Evolutionary conservation across 1,284 basidiomycete species (phyloP), one percentile per base, ranked within the genome.

Genomic region (Trichosporon asahii): DNA sequence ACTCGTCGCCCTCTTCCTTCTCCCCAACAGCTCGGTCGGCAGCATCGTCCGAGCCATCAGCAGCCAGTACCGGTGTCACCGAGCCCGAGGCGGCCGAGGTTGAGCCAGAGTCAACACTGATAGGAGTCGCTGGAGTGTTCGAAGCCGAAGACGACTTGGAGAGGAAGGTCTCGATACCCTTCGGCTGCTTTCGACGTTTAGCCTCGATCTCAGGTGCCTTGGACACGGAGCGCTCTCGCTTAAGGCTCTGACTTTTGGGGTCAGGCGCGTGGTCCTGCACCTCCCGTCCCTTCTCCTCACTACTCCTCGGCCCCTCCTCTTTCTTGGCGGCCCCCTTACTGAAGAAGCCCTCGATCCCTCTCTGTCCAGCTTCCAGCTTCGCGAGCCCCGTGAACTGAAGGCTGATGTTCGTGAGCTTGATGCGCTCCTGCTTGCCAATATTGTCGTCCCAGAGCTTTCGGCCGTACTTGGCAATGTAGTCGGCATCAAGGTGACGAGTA

Each of bases 381-480:
- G 92, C 93, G 40, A 99, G 88, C 0, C 93, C 93, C 8, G 90
- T 88, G 77, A 99, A 97, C 1, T 89, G 88, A 31, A 98, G 85
- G 18, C 80, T 67, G 64, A 82, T 87, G 74, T 88, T 88, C 46
- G 90, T 90, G 64, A 97, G 86, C 70, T 91, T 90, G 83, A 92
- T 85, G 33, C 70, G 75, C 0, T 76, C 77, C 2, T 83, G 82
- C 35, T 71, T 72, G 35, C 87, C 87, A 7, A 92, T 86, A 14
- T 94, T 87, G 71, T 98, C 95, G 72, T 90, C 91, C 91, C 95
- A 94, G 1, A 99, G 86, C 79, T 89, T 91, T 76, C 92, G 88
- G 1, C 90, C 95, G 49, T 89, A 88, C n/a, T 88, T 85, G 15
- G 90, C 87, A 71, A 99, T 91, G 70, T 89, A 84, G 74, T 94